These are phyloP conservation scores for Lignosus rhinocerotis DNA, from an alignment of 1,284 basidiomycete genomes.

Conservation along the genomic window DNA sequence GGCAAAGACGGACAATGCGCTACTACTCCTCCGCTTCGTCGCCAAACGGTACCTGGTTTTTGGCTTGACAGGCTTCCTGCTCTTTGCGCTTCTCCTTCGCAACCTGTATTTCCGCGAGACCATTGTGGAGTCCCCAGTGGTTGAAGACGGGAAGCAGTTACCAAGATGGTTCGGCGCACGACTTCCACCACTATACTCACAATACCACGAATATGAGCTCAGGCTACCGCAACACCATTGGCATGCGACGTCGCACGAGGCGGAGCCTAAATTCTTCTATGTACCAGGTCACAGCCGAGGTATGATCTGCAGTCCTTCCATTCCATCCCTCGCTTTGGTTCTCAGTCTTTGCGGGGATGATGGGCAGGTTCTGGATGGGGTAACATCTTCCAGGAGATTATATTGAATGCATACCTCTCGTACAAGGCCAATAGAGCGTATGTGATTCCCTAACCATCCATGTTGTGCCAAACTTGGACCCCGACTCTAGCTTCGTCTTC, in stretches of 20 bases:
- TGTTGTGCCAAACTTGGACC: not conserved
- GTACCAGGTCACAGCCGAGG: constrained; percentile 14
- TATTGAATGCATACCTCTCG: constrained; percentile 49
- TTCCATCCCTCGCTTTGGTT: not conserved
- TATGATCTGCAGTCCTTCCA: not conserved
- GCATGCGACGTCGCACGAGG: constrained; percentile 11
- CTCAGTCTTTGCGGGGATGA: not conserved
- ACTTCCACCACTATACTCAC: constrained; percentile 18
- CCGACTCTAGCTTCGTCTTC: constrained; percentile 50
- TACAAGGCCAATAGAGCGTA: constrained; percentile 45
- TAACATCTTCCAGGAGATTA: constrained; percentile 54
- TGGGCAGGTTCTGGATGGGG: constrained; percentile 43
- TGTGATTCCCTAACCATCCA: constrained; percentile 22
- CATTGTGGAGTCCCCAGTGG: not conserved
- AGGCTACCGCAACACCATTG: constrained; percentile 18
- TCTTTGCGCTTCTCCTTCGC: constrained; percentile 15
- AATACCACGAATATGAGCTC: constrained; percentile 18
- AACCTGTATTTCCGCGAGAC: constrained; percentile 7
- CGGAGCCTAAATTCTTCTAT: constrained; percentile 19
- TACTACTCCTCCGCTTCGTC: constrained; percentile 12
- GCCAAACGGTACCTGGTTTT: constrained; percentile 16
- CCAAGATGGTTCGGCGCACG: constrained; percentile 9
- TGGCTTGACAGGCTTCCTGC: constrained; percentile 13
- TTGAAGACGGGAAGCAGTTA: not conserved
- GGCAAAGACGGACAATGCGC: not conserved